Evolutionary conservation across 1,284 basidiomycete genomes (phyloP), one percentile per base, ranked within the genome.

Genomic region (Schizophyllum commune): DNA sequence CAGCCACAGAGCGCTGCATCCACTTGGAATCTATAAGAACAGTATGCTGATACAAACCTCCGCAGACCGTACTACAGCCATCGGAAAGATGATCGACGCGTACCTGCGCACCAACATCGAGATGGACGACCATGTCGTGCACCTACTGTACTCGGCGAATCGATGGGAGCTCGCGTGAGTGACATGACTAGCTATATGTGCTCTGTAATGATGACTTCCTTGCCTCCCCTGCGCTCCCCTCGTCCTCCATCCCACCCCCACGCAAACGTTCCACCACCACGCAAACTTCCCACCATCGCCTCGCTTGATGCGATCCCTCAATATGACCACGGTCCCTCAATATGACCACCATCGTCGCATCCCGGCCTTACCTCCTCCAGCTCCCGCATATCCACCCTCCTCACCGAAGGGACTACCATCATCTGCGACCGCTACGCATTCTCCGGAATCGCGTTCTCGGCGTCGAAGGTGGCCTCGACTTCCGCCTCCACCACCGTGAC

Each of bases 381-480:
- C 19, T 75, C 85, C 8, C 78, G 77, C 0, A 93, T 96, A 58
- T 77, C 84, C 60, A 70, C 75, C 5, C 76, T 84, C 21, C 79
- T 98, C 11, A 74, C 74, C 0, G 70, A 76, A 0, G 95, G 95
- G 0, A 88, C 85, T 6, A 83, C 83, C 0, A 78, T 99, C 68
- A 77, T 99, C 33, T 94, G 92, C 68, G 96, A 99, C 73, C 85
- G 97, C 47, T 99, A 99, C 72, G 93, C 95, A 0, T 99, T 98
- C 74, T 98, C 95, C 1, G 97, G 96, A 0, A 91, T 96, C 65
- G 96, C 95, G 1, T 99, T 98, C 75, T 93, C 94, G 1, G 85
- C 88, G 5, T 87, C 94, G 57, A 98, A 98, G 73, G 84, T 79
- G 15, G 11, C 39, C 39, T 11, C 39, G 13, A 13, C 34, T 7